These are phyloP conservation scores for Hanseniaspora clermontiae DNA, from an alignment of 805 yeast genomes.

Conservation along the genomic window DNA sequence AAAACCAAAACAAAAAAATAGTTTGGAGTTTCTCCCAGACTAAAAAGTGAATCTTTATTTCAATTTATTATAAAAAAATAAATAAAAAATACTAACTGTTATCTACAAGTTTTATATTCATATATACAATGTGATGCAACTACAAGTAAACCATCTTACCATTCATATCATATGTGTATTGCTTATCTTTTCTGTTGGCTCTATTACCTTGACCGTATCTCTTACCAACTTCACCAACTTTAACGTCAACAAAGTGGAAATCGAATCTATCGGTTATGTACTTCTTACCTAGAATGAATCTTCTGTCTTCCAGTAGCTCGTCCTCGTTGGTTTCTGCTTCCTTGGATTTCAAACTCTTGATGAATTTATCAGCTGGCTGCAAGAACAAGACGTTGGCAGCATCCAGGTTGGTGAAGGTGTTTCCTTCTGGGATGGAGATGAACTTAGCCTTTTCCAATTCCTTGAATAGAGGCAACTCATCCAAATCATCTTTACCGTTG, in stretches of 20 bases:
- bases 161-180: slow-evolving; percentile 51
- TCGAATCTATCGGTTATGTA: slow-evolving; percentile 56
- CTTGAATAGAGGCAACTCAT: slow-evolving; percentile 87
- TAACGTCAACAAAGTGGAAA: slow-evolving; percentile 64
- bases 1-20: no score
- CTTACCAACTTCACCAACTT: slow-evolving; percentile 75
- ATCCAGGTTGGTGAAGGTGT: slow-evolving; percentile 90
- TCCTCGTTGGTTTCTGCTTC: slow-evolving; percentile 17
- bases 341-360: slow-evolving; percentile 52
- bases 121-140: not conserved
- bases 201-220: slow-evolving; percentile 85
- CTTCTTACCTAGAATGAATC: slow-evolving; percentile 42
- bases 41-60: not conserved
- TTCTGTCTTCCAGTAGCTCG: slow-evolving; percentile 24
- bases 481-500: slow-evolving; percentile 50
- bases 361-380: slow-evolving; percentile 75
- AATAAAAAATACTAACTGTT: not conserved
- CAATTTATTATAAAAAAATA: not conserved
- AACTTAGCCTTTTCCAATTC: slow-evolving; percentile 73
- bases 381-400: slow-evolving; percentile 75
- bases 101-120: not conserved
- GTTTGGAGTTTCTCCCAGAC: no score
- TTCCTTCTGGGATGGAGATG: slow-evolving; percentile 81
- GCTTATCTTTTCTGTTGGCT: slow-evolving; percentile 77
- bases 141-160: slow-evolving; percentile 40